Percentiles rank a stretch among this genome's conserved stretches.
phyloP scores from a whole-genome alignment of 768 basidiomycete genomes.

The Mycena leptocephala region DNA sequence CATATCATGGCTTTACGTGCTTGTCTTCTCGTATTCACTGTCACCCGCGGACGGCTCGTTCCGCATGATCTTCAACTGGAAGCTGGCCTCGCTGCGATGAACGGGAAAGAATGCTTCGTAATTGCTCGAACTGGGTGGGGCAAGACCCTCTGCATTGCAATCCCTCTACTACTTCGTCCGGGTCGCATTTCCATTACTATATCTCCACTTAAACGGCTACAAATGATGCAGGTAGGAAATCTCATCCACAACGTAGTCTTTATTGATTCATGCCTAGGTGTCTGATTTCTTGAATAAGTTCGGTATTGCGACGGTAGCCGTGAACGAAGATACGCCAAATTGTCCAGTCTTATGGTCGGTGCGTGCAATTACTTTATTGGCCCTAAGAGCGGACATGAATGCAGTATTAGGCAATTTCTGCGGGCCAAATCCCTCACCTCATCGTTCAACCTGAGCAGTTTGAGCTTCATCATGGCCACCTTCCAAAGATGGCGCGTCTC shows the following conservation, averaged over 20 bases:
- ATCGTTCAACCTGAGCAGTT: conserved; percentile 14
- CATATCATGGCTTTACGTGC: too few relatives aligned
- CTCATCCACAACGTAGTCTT: not conserved
- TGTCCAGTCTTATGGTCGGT: not conserved
- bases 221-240: conserved; percentile 3
- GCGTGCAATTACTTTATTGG: not conserved
- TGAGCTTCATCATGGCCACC: not conserved
- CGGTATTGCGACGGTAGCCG: not conserved
- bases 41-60: too few relatives aligned
- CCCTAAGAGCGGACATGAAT: too few relatives aligned
- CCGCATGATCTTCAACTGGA: too few relatives aligned
- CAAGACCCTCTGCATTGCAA: conserved; percentile 13
- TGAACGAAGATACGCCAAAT: conserved; percentile 16
- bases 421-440: not conserved
- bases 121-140: too few relatives aligned
- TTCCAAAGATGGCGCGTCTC: not conserved
- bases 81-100: too few relatives aligned
- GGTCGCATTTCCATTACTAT: not conserved
- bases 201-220: not conserved
- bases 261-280: not conserved
- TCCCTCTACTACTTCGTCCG: not conserved
- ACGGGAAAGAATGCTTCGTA: too few relatives aligned
- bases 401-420: not conserved
- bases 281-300: not conserved
- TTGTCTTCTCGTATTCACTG: too few relatives aligned